A percentile compares a stretch with the other conserved stretches of the same genome.
These are phyloP conservation scores for Penicillium robsamsonii DNA, from an alignment of 495 filamentous ascomycete species.

Conservation along the genomic window DNA sequence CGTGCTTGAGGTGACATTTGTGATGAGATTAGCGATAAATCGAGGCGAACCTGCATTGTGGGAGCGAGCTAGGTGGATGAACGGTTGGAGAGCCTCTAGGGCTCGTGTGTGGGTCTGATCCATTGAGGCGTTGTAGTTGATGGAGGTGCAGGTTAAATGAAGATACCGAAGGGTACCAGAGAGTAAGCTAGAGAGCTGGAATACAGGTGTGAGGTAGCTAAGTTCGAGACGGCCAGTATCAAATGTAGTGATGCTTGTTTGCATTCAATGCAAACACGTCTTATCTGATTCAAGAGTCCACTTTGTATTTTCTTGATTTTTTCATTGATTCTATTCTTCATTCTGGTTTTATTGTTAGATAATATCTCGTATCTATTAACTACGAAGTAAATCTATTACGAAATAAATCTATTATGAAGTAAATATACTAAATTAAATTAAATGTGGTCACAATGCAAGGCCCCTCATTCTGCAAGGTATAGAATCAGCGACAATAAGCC, in stretches of 20 bases:
- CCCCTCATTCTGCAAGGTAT: background rate
- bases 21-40: conserved; percentile 80
- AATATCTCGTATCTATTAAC: no score
- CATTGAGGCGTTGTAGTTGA: conserved; percentile 47
- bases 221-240: conserved; percentile 16
- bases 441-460: background rate
- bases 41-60: conserved; percentile 69
- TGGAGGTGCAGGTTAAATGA: background rate
- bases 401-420: no score
- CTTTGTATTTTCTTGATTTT: background rate
- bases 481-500: background rate
- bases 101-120: conserved; percentile 74
- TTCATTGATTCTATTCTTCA: background rate
- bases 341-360: background rate
- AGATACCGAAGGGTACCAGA: background rate
- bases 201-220: conserved; percentile 15
- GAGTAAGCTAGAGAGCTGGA: conserved; percentile 15
- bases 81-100: conserved; percentile 83
- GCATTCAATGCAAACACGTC: conserved; percentile 24
- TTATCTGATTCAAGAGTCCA: conserved; percentile 12
- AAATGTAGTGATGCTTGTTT: conserved; percentile 21
- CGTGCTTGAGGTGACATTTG: conserved; percentile 79
- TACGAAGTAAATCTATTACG: background rate
- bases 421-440: background rate
- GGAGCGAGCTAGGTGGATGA: conserved; percentile 81